Evolutionary conservation across 352 stramenopile genomes (phyloP).

Genomic region (Phytophthora constricta): DNA sequence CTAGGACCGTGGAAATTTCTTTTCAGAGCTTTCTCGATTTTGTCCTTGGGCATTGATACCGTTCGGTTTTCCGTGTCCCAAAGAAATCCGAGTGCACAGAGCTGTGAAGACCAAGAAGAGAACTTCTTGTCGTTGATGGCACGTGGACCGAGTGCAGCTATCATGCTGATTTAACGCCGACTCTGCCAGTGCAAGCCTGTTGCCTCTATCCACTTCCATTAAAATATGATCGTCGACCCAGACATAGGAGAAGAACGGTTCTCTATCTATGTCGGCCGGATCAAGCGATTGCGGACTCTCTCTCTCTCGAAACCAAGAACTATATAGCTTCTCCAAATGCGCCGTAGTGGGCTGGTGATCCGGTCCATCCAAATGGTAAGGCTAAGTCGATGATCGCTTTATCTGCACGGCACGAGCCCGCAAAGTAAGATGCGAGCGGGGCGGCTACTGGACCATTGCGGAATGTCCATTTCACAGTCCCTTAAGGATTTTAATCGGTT

Average conservation of each 20-base stretch:
- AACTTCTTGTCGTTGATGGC: constrained; percentile 43
- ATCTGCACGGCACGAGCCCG: not conserved
- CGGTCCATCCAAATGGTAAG: constrained; percentile 11
- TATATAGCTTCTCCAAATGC: constrained; percentile 4
- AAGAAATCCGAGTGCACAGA: constrained; percentile 18
- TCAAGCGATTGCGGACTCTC: constrained; percentile 2
- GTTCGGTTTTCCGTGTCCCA: constrained; percentile 12
- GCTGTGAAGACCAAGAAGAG: constrained; percentile 11
- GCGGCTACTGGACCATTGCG: not conserved
- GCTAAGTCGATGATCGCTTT: constrained; percentile 6
- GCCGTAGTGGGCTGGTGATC: constrained; percentile 6
- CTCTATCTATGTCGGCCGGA: not conserved
- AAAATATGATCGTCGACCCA: constrained; percentile 44
- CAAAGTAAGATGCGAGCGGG: not conserved
- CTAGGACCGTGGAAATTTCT: not conserved
- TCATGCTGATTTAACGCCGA: constrained; percentile 22
- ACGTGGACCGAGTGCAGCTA: constrained; percentile 23
- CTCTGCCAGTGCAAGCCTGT: constrained; percentile 6
- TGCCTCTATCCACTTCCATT: constrained; percentile 14
- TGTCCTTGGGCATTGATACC: constrained; percentile 20
- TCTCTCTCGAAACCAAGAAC: not conserved
- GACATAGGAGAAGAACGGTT: constrained; percentile 32
- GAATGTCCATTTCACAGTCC: constrained; percentile 14
- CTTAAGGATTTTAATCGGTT: constrained; percentile 1
- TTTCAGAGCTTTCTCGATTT: constrained; percentile 19